Evolutionary conservation across 345 rosid species (phyloP).

Genomic region (Eucalyptus erythrocorys): DNA sequence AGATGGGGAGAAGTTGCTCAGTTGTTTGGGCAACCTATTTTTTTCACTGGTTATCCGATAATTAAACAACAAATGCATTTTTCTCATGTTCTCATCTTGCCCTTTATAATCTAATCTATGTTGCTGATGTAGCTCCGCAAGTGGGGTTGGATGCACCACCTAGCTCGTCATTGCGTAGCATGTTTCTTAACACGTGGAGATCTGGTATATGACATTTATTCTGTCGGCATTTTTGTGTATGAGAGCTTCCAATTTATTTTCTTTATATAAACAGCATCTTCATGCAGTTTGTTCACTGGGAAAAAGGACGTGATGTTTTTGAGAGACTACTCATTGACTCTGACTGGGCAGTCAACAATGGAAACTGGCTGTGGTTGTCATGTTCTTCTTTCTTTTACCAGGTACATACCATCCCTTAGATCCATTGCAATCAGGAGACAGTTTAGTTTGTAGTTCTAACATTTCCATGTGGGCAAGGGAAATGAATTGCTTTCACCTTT

Average conservation of each 20-base stretch:
- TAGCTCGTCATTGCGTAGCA: slow-evolving; percentile 86
- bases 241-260: not conserved
- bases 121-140: slow-evolving; percentile 46
- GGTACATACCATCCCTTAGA: slow-evolving; percentile 12
- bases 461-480: not conserved
- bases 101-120: not conserved
- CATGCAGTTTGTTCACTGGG: slow-evolving; percentile 92
- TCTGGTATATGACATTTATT: slow-evolving; percentile 37
- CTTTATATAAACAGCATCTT: slow-evolving; percentile 8
- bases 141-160: slow-evolving; percentile 99
- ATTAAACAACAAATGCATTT: not conserved
- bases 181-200: slow-evolving; percentile 96
- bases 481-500: not conserved
- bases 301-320: slow-evolving; percentile 90
- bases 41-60: not conserved
- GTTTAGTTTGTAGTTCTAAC: not conserved
- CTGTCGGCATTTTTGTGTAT: not conserved
- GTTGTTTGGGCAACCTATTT: not conserved
- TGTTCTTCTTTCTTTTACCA: slow-evolving; percentile 98
- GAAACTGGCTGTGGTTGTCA: slow-evolving; percentile 94
- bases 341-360: slow-evolving; percentile 94
- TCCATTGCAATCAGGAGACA: not conserved
- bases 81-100: not conserved
- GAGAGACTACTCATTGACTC: slow-evolving; percentile 91
- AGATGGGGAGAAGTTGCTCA: not conserved